Base-by-base conservation (phyloP, 2,329 filamentous ascomycete genomes). In the Periglandula ipomoeae region DNA sequence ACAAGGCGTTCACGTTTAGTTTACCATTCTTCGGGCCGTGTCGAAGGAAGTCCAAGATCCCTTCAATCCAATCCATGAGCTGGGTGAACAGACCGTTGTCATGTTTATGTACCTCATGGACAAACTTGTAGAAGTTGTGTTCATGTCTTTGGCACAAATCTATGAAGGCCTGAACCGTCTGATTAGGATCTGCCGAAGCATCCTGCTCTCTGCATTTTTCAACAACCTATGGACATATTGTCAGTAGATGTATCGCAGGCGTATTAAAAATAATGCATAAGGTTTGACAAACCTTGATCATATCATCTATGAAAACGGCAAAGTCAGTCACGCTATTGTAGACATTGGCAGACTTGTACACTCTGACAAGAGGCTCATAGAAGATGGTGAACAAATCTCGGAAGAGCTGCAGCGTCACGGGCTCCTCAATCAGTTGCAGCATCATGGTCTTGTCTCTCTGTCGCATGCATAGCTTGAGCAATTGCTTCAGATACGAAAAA, bases 241-340 rank as follows among this genome's bases (percentile, higher is more conserved):
- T 46, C 22, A 46, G 44, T 20, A 26, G 2, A 39, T 26, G 22
- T 9, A 11, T 26, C 19, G 7, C 20, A 26, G 20, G 24, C n/a
- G 20, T 17, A 13, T 5, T 22, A 6, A n/a, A n/a, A n/a, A n/a
- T n/a, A n/a, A n/a, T n/a, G n/a, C n/a, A n/a, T n/a, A n/a, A n/a
- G n/a, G n/a, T 30, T 26, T 26, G 4, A 15, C 37, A 13, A 55
- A 90, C 89, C 60, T 81, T 78, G 57, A 97, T 95, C 63, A 90
- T 87, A 64, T 98, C 93, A 61, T 96, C 89, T 47, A 93, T 81
- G 59, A 98, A 98, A 35, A 82, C 75, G 0, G 91, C 87, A 70
- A 98, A 97, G 66, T 98, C 93, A 0, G 91, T 97, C 52, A 98
- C 91, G 62, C 87, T 94, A 72, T 83, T 93, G 74, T 97, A 97